Base-by-base conservation (phyloP, 176 grass and related monocot genomes). In the Rhynchospora tenuis region DNA sequence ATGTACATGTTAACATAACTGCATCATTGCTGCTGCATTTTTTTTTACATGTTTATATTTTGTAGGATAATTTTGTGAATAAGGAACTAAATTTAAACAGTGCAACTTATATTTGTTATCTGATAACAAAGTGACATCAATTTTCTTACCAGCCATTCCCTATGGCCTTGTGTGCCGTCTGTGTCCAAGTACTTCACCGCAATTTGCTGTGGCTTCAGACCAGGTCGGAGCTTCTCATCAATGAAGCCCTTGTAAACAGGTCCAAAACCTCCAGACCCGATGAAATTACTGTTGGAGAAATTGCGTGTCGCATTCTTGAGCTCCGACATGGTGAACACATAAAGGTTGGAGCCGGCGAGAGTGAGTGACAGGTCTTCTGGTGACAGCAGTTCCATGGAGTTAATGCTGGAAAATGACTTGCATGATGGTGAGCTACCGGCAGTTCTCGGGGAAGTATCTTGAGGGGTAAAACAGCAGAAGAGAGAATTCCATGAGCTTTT, bases 111-210 rank as follows among this genome's bases (percentile, higher is more conserved):
- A 14, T 56, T 43, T 3, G 3, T 80, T 80, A 51, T 65, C 43
- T 69, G 67, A 71, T 20, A 71, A 57, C 29, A 27, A 71, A 23
- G 50, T 56, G 23, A 17, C 44, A 22, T 69, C 0, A 51, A 33
- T 62, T 46, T 61, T 38, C 91, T 92, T 84, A 97, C 95, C 90
- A 94, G 92, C 95, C 95, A 97, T 84, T 97, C 95, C 73, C 85
- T 88, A 69, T 97, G 90, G 12, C 95, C 95, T 86, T 97, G 95
- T 26, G 84, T 81, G 61, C 92, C 89, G 8, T 97, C 95, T 16
- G 86, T 61, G 83, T 97, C 92, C 83, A 97, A 89, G 80, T 92
- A 97, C 85, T 97, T 97, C 73, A 97, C 79, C 10, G 95, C 95
- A 52, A 97, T 88, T 6, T 51, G 27, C 84, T 94, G 95, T 61